Base-by-base conservation (phyloP, 805 yeast species). In the Isabelozyma gotoi region DNA sequence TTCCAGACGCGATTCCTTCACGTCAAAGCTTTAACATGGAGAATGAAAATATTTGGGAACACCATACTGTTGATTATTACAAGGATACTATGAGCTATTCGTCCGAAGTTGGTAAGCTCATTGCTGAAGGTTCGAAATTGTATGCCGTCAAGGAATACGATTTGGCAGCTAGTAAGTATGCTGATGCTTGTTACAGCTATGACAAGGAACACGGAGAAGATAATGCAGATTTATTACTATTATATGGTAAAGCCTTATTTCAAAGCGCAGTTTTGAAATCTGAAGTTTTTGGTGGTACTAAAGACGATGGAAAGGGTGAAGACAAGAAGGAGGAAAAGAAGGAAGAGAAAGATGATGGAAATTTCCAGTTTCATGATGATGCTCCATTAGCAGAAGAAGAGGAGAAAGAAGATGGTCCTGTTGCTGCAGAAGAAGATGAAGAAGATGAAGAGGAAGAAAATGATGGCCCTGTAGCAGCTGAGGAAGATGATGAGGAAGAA, bases 231-330 rank as follows among this genome's bases (percentile, higher is more conserved):
- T 71, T 88, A 51, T 68, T 90, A 54, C 81, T 76, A 50, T 62
- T 85, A 33, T 90, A 90, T 51, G 97, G 96, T 2, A 81, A 82
- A 59, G 82, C 96, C 0, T 63, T 91, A 31, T 90, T 84, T 65
- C 85, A 83, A 49, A 77, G 80, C 32, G 97, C 91, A 0, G 85
- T 88, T 7, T 68, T 80, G 15, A 84, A 78, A 36, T 81, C 89
- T 2, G 91, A 85, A 36, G 84, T 91, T 3, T 74, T 91, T 47
- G 96, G 96, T 14, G 84, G 64, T 7, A 46, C 38, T 6, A 47
- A 44, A 6, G 76, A 24, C 51, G 47, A 14, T 2, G 66, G 48
- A 5, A 59, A 52, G 7, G 53, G 53, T 7, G 60, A 53, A n/a
- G 40, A 46, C 21, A 46, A 50, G 19, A 48, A 45, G 4, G 64